Conservation (phyloP, 1,139 yeast genomes). For the Blastobotrys apis region DNA sequence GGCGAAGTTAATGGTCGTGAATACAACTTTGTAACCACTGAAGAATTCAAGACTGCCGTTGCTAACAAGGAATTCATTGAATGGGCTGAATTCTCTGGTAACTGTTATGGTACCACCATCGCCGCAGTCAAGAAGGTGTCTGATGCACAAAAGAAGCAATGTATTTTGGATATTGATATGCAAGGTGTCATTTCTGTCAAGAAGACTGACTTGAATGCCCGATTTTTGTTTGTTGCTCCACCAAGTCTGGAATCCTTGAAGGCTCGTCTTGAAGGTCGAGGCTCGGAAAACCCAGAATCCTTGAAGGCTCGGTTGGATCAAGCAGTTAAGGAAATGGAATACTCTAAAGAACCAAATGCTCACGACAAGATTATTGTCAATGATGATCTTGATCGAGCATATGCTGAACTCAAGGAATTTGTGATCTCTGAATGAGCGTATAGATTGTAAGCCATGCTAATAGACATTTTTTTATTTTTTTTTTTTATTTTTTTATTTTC, state of each 20-base stretch:
- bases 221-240: slow-evolving; percentile 84
- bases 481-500: slow-evolving; percentile 1
- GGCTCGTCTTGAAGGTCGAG: slow-evolving; percentile 75
- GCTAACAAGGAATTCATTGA: slow-evolving; percentile 77
- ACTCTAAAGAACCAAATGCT: slow-evolving; percentile 78
- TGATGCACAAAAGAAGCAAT: slow-evolving; percentile 49
- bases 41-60: slow-evolving; percentile 71
- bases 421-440: slow-evolving; percentile 17
- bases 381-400: slow-evolving; percentile 87
- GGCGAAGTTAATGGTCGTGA: slow-evolving; percentile 90
- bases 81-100: slow-evolving; percentile 97
- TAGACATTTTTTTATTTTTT: background rate
- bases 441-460: background rate
- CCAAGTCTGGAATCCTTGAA: slow-evolving; percentile 79
- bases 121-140: slow-evolving; percentile 78
- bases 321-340: slow-evolving; percentile 83
- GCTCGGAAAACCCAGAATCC: slow-evolving; percentile 89
- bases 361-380: slow-evolving; percentile 87
- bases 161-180: slow-evolving; percentile 96
- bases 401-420: slow-evolving; percentile 70
- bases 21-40: slow-evolving; percentile 79
- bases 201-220: slow-evolving; percentile 73
- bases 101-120: slow-evolving; percentile 91
- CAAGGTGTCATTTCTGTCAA: slow-evolving; percentile 96
- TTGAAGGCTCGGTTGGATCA: slow-evolving; percentile 78